Evolutionary conservation across 2,329 filamentous ascomycete species (phyloP).

Genomic region (Calonectria crousiana): DNA sequence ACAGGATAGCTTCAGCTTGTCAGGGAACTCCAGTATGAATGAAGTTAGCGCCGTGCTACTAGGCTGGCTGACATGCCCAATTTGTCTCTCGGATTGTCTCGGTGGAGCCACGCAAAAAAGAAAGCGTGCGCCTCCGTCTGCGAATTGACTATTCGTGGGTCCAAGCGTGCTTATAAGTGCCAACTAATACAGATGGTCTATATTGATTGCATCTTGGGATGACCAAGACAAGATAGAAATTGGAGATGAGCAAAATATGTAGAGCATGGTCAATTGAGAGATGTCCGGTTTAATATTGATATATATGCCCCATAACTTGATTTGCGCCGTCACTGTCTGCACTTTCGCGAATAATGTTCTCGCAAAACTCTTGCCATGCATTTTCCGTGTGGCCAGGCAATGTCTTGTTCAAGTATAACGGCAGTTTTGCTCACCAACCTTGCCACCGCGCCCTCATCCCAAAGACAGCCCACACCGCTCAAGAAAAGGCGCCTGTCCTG

Average conservation of each 20-base stretch:
- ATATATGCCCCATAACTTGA: not conserved
- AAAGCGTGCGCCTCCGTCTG: not conserved
- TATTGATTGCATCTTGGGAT: not conserved
- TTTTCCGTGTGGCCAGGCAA: not conserved
- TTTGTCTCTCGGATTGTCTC: not conserved
- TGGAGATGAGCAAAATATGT: not conserved
- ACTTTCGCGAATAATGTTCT: not conserved
- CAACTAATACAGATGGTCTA: not conserved
- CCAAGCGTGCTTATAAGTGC: not conserved
- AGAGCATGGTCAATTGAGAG: not conserved
- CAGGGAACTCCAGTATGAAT: not conserved
- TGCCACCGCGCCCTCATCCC: not conserved
- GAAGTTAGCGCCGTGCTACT: not conserved
- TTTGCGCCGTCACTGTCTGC: not conserved
- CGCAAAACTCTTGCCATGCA: not conserved
- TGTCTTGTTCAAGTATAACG: not conserved
- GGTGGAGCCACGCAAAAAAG: not conserved
- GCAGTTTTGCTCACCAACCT: not conserved
- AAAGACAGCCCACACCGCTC: not conserved
- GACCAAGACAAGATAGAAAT: not conserved
- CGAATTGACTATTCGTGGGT: not conserved
- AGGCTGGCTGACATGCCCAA: not conserved
- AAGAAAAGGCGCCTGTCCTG: not conserved
- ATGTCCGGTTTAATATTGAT: no score
- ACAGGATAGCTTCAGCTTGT: not conserved